Conservation (phyloP, 306 rosid species). For the Vigna radiata region DNA sequence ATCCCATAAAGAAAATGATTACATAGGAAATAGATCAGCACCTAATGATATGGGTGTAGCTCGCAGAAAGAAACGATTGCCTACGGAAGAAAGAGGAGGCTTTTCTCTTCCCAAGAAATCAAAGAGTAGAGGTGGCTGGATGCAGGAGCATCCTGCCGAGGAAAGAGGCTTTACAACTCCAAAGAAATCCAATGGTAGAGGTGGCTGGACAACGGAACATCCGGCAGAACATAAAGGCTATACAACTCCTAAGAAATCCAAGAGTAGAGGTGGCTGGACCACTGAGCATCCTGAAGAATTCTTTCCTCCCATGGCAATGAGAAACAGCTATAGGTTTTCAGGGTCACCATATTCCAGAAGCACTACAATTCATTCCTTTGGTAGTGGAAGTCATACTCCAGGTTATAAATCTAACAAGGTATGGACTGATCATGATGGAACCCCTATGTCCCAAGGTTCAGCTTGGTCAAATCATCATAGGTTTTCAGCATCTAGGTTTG, state of each 20-base stretch:
- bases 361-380: conserved; percentile 32
- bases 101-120: conserved; percentile 41
- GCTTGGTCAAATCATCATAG: conserved; percentile 45
- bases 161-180: conserved; percentile 47
- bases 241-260: conserved; percentile 54
- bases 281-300: conserved; percentile 60
- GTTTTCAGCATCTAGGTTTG: conserved; percentile 67
- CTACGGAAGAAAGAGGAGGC: conserved; percentile 52
- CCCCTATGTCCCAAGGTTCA: conserved; percentile 52
- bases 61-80: conserved; percentile 55
- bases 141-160: conserved; percentile 51
- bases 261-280: conserved; percentile 59
- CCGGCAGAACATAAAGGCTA: conserved; percentile 47
- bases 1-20: conserved; percentile 54
- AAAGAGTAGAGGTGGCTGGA: conserved; percentile 58
- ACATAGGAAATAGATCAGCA: conserved; percentile 57
- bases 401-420: conserved; percentile 46
- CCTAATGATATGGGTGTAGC: conserved; percentile 60
- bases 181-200: conserved; percentile 49
- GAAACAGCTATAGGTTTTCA: conserved; percentile 52
- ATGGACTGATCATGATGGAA: conserved; percentile 46
- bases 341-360: conserved; percentile 54
- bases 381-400: conserved; percentile 51
- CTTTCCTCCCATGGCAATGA: conserved; percentile 45
- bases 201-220: conserved; percentile 58